Conservation (phyloP, 2,329 filamentous ascomycete species). For the Microsporum ferrugineum region DNA sequence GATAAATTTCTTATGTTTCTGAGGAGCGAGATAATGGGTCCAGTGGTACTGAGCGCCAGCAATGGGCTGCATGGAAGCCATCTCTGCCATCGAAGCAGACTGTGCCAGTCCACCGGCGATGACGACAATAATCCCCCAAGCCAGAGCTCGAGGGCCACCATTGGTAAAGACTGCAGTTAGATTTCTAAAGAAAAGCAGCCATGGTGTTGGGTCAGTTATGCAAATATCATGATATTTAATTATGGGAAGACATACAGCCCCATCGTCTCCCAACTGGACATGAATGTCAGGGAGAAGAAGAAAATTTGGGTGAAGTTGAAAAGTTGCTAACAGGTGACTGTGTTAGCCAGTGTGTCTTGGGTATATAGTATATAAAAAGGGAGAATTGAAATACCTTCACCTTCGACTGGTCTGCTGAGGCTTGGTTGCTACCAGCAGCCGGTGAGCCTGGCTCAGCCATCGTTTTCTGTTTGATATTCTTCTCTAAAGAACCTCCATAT, state of each 20-base stretch:
- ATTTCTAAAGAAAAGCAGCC: slow-evolving; percentile 8
- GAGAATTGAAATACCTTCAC: slow-evolving; percentile 9
- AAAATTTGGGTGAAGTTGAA: slow-evolving; percentile 22
- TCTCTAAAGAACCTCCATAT: background rate
- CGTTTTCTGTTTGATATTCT: background rate
- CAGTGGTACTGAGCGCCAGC: slow-evolving; percentile 37
- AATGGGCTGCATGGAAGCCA: slow-evolving; percentile 32
- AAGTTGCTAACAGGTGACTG: slow-evolving; percentile 14
- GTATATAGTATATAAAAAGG: background rate
- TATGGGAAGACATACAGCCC: slow-evolving; percentile 13
- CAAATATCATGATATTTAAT: background rate
- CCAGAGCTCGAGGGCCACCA: slow-evolving; percentile 23
- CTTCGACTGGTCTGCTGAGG: slow-evolving; percentile 7
- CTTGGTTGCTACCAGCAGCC: background rate
- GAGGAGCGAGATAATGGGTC: slow-evolving; percentile 28
- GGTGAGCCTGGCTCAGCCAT: background rate
- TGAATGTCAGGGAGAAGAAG: slow-evolving; percentile 21
- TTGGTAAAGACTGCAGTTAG: slow-evolving; percentile 30
- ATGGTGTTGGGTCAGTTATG: background rate
- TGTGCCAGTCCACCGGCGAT: slow-evolving; percentile 23
- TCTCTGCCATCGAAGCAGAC: slow-evolving; percentile 29
- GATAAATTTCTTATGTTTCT: slow-evolving; percentile 21
- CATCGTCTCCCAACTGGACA: slow-evolving; percentile 21
- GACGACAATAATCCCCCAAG: slow-evolving; percentile 25
- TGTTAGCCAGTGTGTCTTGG: background rate